A percentile compares a stretch with the other conserved stretches of the same genome.
phyloP scores from a whole-genome alignment of 805 yeast species.

The Clavispora vitiphila region DNA sequence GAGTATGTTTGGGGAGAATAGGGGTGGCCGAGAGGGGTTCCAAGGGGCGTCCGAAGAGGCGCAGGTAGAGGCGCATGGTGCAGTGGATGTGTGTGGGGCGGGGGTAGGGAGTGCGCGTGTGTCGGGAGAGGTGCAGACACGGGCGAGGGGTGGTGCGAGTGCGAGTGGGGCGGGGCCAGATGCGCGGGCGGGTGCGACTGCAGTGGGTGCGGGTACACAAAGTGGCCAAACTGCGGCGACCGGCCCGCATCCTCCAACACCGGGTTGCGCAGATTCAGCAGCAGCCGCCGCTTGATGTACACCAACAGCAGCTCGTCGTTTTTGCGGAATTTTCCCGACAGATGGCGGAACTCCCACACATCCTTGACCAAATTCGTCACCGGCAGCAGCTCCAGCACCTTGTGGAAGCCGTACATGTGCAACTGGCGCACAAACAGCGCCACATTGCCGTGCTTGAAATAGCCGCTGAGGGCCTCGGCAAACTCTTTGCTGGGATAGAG shows the following conservation, averaged over 20 bases:
- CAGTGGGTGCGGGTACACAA: constrained; percentile 1
- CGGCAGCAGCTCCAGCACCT: constrained; percentile 45
- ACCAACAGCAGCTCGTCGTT: constrained; percentile 42
- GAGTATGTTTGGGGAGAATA: background rate
- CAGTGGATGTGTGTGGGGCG: too few species aligned
- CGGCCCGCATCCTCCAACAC: constrained; percentile 5
- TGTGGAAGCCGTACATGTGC: constrained; percentile 96
- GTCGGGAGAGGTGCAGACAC: too few species aligned
- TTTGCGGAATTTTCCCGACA: constrained; percentile 45
- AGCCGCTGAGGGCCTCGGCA: constrained; percentile 56
- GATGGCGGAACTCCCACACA: constrained; percentile 56
- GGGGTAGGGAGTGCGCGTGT: too few species aligned
- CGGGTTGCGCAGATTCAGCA: constrained; percentile 25
- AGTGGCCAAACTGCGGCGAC: constrained; percentile 1
- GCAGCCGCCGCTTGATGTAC: constrained; percentile 45
- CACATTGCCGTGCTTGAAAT: constrained; percentile 91
- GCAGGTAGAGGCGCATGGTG: background rate
- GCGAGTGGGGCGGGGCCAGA: too few species aligned
- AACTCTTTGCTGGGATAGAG: constrained; percentile 62
- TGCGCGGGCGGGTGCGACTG: too few species aligned
- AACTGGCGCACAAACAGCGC: constrained; percentile 90
- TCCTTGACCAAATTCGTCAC: constrained; percentile 15
- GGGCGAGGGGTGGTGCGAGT: too few species aligned
- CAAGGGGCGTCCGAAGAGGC: background rate
- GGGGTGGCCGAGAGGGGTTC: background rate